phyloP scores from a whole-genome alignment of 331 rosid species.

The Rhamnella rubrinervis region DNA sequence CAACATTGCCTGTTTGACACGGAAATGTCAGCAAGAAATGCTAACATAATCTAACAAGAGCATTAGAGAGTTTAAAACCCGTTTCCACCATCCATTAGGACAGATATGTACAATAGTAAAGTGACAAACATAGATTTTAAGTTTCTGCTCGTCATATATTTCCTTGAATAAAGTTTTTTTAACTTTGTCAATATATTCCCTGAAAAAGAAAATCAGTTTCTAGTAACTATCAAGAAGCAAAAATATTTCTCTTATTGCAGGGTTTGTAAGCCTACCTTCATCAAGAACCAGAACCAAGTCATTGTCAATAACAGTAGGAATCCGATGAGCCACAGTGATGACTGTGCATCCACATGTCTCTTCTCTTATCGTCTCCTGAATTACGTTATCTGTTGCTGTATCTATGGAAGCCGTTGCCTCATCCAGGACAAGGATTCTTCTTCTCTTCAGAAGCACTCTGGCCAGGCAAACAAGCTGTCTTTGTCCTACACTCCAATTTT shows the following conservation, averaged over 20 bases:
- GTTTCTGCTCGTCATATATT: no score
- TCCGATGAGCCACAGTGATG: slow-evolving; percentile 84
- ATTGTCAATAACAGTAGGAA: slow-evolving; percentile 80
- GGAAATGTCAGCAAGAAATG: neutral
- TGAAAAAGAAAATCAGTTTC: neutral
- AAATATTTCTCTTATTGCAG: neutral
- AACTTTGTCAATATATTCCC: no score
- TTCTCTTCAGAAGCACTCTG: slow-evolving; percentile 69
- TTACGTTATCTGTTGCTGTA: slow-evolving; percentile 66
- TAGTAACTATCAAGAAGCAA: neutral
- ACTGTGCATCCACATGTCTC: slow-evolving; percentile 82
- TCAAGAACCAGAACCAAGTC: slow-evolving; percentile 81
- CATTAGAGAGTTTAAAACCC: neutral
- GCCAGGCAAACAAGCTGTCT: slow-evolving; percentile 92
- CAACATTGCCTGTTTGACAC: slow-evolving; percentile 56
- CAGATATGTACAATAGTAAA: no score
- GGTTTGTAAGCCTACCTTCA: slow-evolving; percentile 47
- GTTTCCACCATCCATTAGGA: neutral
- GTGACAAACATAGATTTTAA: no score
- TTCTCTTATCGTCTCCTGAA: slow-evolving; percentile 73
- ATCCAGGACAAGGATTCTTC: slow-evolving; percentile 71
- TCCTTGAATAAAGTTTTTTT: no score
- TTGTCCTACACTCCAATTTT: slow-evolving; percentile 95
- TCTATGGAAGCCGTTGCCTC: slow-evolving; percentile 97
- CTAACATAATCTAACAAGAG: neutral